Percentiles rank a stretch among this genome's conserved stretches.
Evolutionary conservation across 2,329 filamentous ascomycete species (phyloP).

Genomic region (Mycosphaerella sp.): DNA sequence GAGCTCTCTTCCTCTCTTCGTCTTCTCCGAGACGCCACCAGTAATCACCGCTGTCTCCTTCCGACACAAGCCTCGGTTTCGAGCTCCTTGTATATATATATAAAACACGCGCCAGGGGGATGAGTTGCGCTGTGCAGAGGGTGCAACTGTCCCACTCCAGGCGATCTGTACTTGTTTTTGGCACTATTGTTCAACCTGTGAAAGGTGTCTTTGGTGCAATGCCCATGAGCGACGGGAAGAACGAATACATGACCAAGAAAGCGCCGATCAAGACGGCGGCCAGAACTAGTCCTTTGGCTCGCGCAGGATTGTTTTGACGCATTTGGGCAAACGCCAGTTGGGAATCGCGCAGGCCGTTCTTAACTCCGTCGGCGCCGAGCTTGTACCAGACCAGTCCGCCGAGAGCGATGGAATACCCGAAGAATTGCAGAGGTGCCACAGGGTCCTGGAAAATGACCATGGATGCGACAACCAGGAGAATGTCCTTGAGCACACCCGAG

Average conservation of each 20-base stretch:
- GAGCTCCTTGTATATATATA: too few relatives aligned
- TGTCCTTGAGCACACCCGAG: slow-evolving; percentile 82
- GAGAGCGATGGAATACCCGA: slow-evolving; percentile 76
- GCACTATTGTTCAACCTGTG: slow-evolving; percentile 1
- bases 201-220: slow-evolving; percentile 13
- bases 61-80: too few relatives aligned
- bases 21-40: too few relatives aligned
- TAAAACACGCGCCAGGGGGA: too few relatives aligned
- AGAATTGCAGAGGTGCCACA: slow-evolving; percentile 68
- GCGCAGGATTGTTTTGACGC: slow-evolving; percentile 65
- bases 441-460: slow-evolving; percentile 77
- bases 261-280: not conserved
- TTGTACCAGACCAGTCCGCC: slow-evolving; percentile 79
- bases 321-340: slow-evolving; percentile 79
- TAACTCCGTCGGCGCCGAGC: slow-evolving; percentile 75
- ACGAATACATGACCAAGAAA: slow-evolving; percentile 1
- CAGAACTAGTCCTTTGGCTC: slow-evolving; percentile 53
- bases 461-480: slow-evolving; percentile 70
- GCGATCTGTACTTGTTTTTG: too few relatives aligned
- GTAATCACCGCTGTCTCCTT: too few relatives aligned
- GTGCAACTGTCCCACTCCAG: too few relatives aligned
- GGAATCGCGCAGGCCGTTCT: slow-evolving; percentile 66
- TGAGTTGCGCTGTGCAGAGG: too few relatives aligned
- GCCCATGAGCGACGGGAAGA: slow-evolving; percentile 5
- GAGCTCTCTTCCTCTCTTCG: too few relatives aligned